phyloP scores from a whole-genome alignment of 495 filamentous ascomycete species.

The Neurospora tetrasperma region DNA sequence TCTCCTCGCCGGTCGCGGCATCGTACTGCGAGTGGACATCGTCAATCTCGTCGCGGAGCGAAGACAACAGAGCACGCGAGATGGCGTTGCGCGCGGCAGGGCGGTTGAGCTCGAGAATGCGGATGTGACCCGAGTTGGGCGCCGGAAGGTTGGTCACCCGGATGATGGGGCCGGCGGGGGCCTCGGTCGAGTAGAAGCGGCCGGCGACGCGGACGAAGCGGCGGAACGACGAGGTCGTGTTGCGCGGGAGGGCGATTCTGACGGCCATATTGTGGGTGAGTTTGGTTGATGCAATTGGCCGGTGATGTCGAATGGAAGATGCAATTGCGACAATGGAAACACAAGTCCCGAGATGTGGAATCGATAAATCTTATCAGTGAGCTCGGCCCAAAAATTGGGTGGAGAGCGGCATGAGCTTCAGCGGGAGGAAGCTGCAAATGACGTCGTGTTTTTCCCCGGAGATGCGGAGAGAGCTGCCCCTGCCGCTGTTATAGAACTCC shows the following conservation, averaged over 20 bases:
- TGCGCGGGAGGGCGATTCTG: not conserved
- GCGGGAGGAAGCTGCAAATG: not conserved
- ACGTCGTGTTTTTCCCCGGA: not conserved
- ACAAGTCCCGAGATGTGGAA: not conserved
- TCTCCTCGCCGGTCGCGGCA: conserved; percentile 38
- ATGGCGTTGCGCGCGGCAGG: conserved; percentile 83
- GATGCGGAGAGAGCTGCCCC: not conserved
- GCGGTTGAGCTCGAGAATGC: conserved; percentile 76
- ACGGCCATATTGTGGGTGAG: not conserved
- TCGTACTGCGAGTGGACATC: conserved; percentile 58
- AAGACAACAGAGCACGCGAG: conserved; percentile 61
- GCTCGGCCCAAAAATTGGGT: not conserved
- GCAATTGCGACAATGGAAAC: not conserved
- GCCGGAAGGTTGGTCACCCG: conserved; percentile 63
- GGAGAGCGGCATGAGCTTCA: not conserved
- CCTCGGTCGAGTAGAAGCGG: conserved; percentile 28
- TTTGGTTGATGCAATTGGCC: not conserved
- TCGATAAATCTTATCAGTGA: not conserved
- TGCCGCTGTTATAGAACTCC: not conserved
- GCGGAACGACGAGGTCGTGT: not conserved
- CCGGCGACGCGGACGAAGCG: conserved; percentile 2
- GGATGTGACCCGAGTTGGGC: conserved; percentile 72
- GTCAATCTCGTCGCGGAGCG: conserved; percentile 58
- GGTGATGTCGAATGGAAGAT: not conserved
- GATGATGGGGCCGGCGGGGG: conserved; percentile 43